A percentile compares a stretch with the other conserved stretches of the same genome.
These are phyloP conservation scores for Leishmania amazonensis DNA, from an alignment of 208 protist species.

Conservation along the genomic window DNA sequence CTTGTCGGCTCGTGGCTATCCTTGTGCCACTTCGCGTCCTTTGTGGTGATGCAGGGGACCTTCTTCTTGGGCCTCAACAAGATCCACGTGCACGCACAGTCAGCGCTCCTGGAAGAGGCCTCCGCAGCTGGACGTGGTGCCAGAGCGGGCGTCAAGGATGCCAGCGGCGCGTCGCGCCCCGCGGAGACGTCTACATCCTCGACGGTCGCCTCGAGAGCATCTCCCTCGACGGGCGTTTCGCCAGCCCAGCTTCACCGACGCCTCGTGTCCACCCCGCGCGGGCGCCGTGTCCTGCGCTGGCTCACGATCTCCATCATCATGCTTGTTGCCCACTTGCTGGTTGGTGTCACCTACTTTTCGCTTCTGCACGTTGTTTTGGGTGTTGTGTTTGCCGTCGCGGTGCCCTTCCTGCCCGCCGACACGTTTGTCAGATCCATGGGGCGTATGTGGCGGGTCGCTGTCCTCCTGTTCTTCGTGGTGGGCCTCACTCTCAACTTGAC, in stretches of 20 bases:
- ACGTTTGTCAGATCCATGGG: constrained; percentile 43
- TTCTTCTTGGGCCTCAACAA: constrained; percentile 72
- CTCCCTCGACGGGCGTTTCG: background rate
- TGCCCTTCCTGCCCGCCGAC: constrained; percentile 30
- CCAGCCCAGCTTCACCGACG: constrained; percentile 6
- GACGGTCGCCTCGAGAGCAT: background rate
- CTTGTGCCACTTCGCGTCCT: constrained; percentile 46
- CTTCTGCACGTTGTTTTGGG: constrained; percentile 50
- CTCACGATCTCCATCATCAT: constrained; percentile 33
- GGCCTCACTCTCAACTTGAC: constrained; percentile 51
- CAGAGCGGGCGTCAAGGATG: background rate
- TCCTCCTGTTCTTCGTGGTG: constrained; percentile 51
- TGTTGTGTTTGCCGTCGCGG: constrained; percentile 38
- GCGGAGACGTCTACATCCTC: background rate
- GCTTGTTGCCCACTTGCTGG: constrained; percentile 38
- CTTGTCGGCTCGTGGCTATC: constrained; percentile 46
- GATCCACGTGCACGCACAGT: constrained; percentile 24
- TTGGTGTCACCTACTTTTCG: constrained; percentile 47
- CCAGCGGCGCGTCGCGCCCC: background rate
- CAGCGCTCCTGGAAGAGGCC: background rate
- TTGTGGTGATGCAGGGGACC: constrained; percentile 49
- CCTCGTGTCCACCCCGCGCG: constrained; percentile 37
- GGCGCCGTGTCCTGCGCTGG: constrained; percentile 39
- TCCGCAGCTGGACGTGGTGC: background rate
- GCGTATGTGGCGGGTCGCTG: constrained; percentile 41